Evolutionary conservation across 306 rosid species (phyloP), one percentile per base, ranked within the genome.

Genomic region (Rosa chinensis): DNA sequence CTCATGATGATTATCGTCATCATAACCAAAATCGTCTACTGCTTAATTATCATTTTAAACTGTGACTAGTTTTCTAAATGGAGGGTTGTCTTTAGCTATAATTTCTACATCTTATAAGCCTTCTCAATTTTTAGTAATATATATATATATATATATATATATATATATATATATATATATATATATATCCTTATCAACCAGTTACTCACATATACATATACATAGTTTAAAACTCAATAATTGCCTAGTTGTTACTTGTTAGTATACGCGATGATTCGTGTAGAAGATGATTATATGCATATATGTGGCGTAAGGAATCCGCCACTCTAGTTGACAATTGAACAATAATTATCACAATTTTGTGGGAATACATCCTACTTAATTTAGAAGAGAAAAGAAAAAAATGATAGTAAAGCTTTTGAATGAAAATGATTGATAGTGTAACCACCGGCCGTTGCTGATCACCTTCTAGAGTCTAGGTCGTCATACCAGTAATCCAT

Each of bases 241-340:
- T 61, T 58, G n/a, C 7, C 21, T 23, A 2, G 23, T 74, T 58
- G 70, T 7, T 42, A 0, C 13, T 55, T 10, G 13, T 10, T 48
- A n/a, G 9, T 56, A 6, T 37, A 56, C 11, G 44, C 48, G 55
- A 70, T 74, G 17, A 43, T 59, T 48, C 28, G 45, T 12, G 56
- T 39, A 25, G 42, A 12, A n/a, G 5, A 39, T 10, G 40, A 59
- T 18, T 3, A 21, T 8, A 58, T 8, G 21, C 64, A 6, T 20
- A 44, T 71, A 53, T 66, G 75, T 82, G 66, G 76, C 85, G 85
- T 77, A 56, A 70, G 74, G 69, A 64, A 77, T 14, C 59, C 66
- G 75, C 44, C 72, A 25, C 37, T 53, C 10, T 43, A 21, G 78
- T 66, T 77, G 85, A 77, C 82, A 66, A 62, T 32, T 21, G 35